A percentile compares a stretch with the other conserved stretches of the same genome.
phyloP scores from a whole-genome alignment of 331 rosid genomes.

The Quercus tomentella region DNA sequence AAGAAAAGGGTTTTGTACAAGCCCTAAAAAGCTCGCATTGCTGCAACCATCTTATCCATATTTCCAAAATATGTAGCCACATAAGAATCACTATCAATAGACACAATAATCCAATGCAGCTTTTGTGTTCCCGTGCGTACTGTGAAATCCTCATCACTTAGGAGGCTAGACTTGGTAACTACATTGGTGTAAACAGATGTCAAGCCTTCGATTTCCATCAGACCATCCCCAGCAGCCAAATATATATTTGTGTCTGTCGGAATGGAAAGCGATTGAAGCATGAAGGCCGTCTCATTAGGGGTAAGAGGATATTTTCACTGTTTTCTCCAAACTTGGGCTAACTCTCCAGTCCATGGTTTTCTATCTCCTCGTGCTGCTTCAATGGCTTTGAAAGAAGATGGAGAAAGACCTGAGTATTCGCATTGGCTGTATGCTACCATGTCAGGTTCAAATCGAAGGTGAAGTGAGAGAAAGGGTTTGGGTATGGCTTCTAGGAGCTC shows the following conservation, averaged over 20 bases:
- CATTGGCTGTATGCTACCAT: conserved; percentile 97
- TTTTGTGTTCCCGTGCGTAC: conserved; percentile 93
- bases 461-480: conserved; percentile 86
- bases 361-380: conserved; percentile 63
- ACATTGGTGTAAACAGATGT: conserved; percentile 53
- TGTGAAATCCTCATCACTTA: conserved; percentile 72
- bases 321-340: conserved; percentile 69
- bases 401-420: conserved; percentile 58
- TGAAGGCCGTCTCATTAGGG: conserved; percentile 79
- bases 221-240: conserved; percentile 84
- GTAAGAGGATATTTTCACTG: conserved; percentile 90
- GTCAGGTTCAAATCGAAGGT: conserved; percentile 87
- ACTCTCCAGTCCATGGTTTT: conserved; percentile 90
- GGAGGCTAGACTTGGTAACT: conserved; percentile 71
- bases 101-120: conserved; percentile 90
- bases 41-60: conserved; percentile 98
- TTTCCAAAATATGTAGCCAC: conserved; percentile 87
- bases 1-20: conserved; percentile 68
- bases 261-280: conserved; percentile 69
- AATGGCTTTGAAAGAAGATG: conserved; percentile 57
- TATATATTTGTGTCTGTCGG: conserved; percentile 70
- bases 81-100: conserved; percentile 80
- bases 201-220: conserved; percentile 80
- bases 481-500: conserved; percentile 86
- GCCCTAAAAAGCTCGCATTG: conserved; percentile 74